These are phyloP conservation scores for Pseudodiploospora longispora DNA, from an alignment of 2,329 filamentous ascomycete species.

Conservation along the genomic window DNA sequence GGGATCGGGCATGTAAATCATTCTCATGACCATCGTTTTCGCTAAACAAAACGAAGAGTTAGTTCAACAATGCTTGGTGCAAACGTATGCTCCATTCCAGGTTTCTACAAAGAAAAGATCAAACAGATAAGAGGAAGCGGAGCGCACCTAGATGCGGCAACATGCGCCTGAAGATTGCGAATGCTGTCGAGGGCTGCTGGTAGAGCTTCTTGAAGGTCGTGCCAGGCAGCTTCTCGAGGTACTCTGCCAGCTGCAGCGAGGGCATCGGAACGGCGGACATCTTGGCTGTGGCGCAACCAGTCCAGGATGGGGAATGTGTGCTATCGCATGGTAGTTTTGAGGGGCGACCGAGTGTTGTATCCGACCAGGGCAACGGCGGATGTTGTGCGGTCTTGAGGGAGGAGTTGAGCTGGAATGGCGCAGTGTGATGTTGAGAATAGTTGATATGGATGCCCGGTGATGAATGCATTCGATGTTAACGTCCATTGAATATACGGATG, in stretches of 20 bases:
- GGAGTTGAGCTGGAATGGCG: neutral
- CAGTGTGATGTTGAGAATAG: neutral
- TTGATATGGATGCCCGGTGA: neutral
- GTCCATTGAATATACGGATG: constrained; percentile 3
- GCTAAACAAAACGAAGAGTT: constrained; percentile 39
- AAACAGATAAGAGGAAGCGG: neutral
- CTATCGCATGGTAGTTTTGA: constrained; percentile 3
- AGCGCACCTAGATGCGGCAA: constrained; percentile 74
- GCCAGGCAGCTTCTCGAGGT: constrained; percentile 84
- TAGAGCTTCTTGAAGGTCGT: constrained; percentile 88
- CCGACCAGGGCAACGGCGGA: neutral
- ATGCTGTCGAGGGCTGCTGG: constrained; percentile 87
- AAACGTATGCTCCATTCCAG: too few species aligned
- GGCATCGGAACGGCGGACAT: constrained; percentile 40
- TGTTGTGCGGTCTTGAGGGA: neutral
- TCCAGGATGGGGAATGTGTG: constrained; percentile 9
- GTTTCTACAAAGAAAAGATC: neutral
- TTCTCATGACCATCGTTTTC: constrained; percentile 91
- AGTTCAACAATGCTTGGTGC: neutral
- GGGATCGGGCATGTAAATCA: constrained; percentile 82
- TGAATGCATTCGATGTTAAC: constrained; percentile 1
- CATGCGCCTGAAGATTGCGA: constrained; percentile 97
- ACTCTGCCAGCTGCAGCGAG: constrained; percentile 66
- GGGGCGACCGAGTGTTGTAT: neutral
- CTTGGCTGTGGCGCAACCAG: constrained; percentile 20